A percentile compares a stretch with the other conserved stretches of the same genome.
phyloP scores from a whole-genome alignment of 2,329 filamentous ascomycete species.

The Paraphaeosphaeria minitans region DNA sequence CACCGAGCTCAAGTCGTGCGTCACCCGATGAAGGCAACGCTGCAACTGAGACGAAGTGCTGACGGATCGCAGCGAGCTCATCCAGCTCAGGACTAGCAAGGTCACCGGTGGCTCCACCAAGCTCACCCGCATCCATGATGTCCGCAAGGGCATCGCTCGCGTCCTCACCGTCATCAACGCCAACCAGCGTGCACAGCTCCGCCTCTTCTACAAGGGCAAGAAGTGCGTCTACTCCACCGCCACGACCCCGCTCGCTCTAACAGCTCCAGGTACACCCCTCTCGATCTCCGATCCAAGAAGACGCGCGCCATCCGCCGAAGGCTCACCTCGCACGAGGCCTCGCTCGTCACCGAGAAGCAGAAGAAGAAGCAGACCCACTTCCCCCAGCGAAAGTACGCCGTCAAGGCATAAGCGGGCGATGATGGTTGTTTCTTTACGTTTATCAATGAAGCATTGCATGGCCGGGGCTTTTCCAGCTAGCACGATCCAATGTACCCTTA shows the following conservation, averaged over 20 bases:
- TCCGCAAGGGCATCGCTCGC: constrained; percentile 99
- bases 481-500: constrained; percentile 48
- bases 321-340: constrained; percentile 88
- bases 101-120: constrained; percentile 91
- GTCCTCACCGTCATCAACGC: constrained; percentile 99
- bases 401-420: constrained; percentile 73
- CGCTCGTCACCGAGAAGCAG: constrained; percentile 86
- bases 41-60: constrained; percentile 27
- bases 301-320: constrained; percentile 97
- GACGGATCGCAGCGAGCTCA: constrained; percentile 69
- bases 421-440: constrained; percentile 44
- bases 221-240: constrained; percentile 60
- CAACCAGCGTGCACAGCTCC: constrained; percentile 95
- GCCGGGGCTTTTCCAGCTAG: constrained; percentile 47
- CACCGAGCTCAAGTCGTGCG: constrained; percentile 46
- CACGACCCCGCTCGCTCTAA: constrained; percentile 24
- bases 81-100: constrained; percentile 97
- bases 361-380: constrained; percentile 97
- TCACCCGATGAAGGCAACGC: constrained; percentile 17
- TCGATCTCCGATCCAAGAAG: constrained; percentile 98
- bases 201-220: constrained; percentile 99
- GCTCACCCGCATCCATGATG: constrained; percentile 81
- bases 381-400: constrained; percentile 97
- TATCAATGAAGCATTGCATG: constrained; percentile 50
- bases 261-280: constrained; percentile 72